Evolutionary conservation across 345 rosid genomes (phyloP), one percentile per base, ranked within the genome.

Genomic region (Stellera chamaejasme): DNA sequence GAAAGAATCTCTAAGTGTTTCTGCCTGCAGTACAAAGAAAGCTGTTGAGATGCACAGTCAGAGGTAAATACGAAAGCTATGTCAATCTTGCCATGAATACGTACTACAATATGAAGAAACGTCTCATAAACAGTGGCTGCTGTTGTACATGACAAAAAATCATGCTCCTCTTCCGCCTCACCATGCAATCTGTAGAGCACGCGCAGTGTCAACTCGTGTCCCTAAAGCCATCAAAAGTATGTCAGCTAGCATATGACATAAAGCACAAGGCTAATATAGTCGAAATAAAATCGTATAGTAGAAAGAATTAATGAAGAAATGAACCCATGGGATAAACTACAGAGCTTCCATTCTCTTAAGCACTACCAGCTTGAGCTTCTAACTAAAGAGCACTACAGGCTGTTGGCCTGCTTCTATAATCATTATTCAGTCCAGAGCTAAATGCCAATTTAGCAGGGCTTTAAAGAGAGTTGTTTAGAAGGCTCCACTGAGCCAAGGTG

Each of bases 141-240:
- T 70, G 82, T 77, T 57, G 88, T 84, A 50, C 97, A 93, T 42
- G 96, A 89, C 72, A 93, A 82, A 76, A 89, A 93, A 67, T 93
- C 97, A 12, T 72, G 83, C 48, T 93, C 99, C 63, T 84, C 99
- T 80, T 93, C 99, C 66, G 94, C 82, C 84, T 86, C 96, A 45
- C 96, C 93, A 69, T 71, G 81, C 49, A 93, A 76, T 76, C 92
- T 89, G 78, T 87, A 89, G 75, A 93, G 97, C 72, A 93, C 90
- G 75, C 86, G 88, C 75, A 89, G 71, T 55, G 95, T 83, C 85
- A 93, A 77, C 91, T 93, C 99, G 56, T 93, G 99, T 68, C 99
- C 99, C 99, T 93, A 97, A 72, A 83, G 67, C 73, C 68, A 79
- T 53, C 51, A 73, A 72, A 70, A 52, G 36, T 50, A 53, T 54